Percentiles rank a stretch among this genome's conserved stretches.
phyloP scores from a whole-genome alignment of 306 rosid species.

The Argentina anserina region DNA sequence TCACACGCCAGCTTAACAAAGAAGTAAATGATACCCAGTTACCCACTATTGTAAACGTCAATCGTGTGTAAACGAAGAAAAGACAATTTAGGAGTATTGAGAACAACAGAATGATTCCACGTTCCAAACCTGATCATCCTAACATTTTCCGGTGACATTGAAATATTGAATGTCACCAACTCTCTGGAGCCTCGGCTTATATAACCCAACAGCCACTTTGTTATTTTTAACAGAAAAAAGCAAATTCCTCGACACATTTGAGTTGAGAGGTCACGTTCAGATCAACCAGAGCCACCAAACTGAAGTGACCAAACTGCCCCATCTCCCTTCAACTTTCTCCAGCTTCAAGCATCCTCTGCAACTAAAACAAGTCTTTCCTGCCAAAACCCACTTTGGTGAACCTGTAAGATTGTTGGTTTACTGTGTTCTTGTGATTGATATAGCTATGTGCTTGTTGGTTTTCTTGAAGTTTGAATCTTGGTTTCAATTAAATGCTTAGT shows the following conservation, averaged over 20 bases:
- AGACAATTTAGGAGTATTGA: not conserved
- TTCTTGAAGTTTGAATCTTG: constrained; percentile 9
- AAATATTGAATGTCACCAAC: not conserved
- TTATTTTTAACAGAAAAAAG: not conserved
- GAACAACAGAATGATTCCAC: not conserved
- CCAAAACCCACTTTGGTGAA: constrained; percentile 6
- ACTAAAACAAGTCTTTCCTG: not conserved
- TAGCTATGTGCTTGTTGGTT: constrained; percentile 7
- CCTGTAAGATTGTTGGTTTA: constrained; percentile 11
- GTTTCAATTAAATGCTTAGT: constrained; percentile 9
- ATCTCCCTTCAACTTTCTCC: not conserved
- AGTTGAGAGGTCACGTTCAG: constrained; percentile 32
- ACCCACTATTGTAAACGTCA: not conserved
- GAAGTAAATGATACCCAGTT: not conserved
- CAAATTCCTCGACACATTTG: not conserved
- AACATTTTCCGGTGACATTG: not conserved
- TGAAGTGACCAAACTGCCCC: constrained; percentile 9
- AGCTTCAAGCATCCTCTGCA: not conserved
- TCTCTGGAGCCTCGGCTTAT: not conserved
- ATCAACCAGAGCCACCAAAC: constrained; percentile 19
- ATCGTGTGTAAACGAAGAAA: not conserved
- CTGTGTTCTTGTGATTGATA: constrained; percentile 6
- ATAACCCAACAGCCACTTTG: not conserved
- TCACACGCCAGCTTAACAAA: not conserved
- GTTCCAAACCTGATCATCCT: not conserved